A percentile compares a stretch with the other conserved stretches of the same genome.
Evolutionary conservation across 345 rosid genomes (phyloP).

Genomic region (Lepidium aucheri): DNA sequence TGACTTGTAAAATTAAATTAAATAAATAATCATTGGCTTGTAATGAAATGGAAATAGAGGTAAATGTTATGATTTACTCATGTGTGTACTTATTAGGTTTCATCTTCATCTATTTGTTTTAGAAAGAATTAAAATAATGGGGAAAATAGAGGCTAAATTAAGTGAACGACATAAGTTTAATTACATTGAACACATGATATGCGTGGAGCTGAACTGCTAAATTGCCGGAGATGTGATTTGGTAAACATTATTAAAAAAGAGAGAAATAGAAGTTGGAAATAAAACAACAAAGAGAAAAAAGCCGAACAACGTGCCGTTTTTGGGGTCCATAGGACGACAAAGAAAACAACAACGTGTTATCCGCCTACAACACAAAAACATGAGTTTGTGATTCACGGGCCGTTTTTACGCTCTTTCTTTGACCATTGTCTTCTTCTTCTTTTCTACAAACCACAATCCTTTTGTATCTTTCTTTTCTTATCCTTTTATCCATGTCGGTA

Average conservation of each 20-base stretch:
- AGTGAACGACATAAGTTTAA: slow-evolving; percentile 9
- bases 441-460: slow-evolving; percentile 16
- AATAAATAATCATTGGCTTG: not conserved
- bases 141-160: not conserved
- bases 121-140: not conserved
- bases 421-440: slow-evolving; percentile 29
- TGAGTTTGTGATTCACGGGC: slow-evolving; percentile 21
- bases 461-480: not conserved
- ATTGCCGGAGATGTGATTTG: slow-evolving; percentile 15
- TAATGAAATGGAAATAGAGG: not conserved
- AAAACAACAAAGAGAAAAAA: not conserved
- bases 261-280: not conserved
- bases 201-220: slow-evolving; percentile 17
- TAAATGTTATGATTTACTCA: slow-evolving; percentile 2
- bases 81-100: not conserved
- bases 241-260: not conserved
- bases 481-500: slow-evolving; percentile 11
- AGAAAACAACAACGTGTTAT: slow-evolving; percentile 20
- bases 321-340: slow-evolving; percentile 6
- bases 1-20: not conserved
- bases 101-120: not conserved
- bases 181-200: slow-evolving; percentile 23
- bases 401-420: not conserved
- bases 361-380: slow-evolving; percentile 20
- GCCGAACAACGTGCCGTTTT: slow-evolving; percentile 24